Evolutionary conservation across 78 protist genomes (phyloP).

Genomic region (Speleostelium caveatum): DNA sequence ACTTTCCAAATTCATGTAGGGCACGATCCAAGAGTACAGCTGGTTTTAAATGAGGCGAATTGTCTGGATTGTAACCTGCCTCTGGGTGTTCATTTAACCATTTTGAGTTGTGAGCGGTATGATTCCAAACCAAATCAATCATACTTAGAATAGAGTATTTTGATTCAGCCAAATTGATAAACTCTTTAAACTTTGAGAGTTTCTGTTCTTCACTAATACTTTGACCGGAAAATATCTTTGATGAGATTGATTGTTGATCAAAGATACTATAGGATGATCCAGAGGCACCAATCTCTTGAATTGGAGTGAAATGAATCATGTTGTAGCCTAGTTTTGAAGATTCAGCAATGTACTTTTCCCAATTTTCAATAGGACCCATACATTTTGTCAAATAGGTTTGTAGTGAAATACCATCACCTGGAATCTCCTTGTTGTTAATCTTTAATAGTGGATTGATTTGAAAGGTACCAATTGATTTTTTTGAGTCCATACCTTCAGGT

Average conservation of each 20-base stretch:
- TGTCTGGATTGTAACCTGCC: constrained; percentile 88
- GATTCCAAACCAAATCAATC: constrained; percentile 94
- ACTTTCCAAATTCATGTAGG: constrained; percentile 24
- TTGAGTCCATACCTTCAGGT: not conserved
- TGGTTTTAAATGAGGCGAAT: constrained; percentile 85
- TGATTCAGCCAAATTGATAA: not conserved
- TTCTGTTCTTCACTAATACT: constrained; percentile 18
- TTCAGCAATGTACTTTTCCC: constrained; percentile 69
- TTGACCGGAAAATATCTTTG: not conserved
- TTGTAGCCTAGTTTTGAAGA: constrained; percentile 84
- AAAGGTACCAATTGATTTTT: constrained; percentile 23
- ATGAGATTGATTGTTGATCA: constrained; percentile 85
- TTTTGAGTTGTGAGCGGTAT: constrained; percentile 87
- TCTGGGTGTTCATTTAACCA: constrained; percentile 96
- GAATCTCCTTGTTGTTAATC: constrained; percentile 20
- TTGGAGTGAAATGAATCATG: constrained; percentile 93
- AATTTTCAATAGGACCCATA: constrained; percentile 82
- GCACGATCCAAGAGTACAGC: constrained; percentile 91
- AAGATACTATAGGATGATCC: constrained; percentile 84
- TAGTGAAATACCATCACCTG: constrained; percentile 56
- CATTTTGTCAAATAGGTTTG: constrained; percentile 89
- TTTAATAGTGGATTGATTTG: constrained; percentile 46
- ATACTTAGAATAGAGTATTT: constrained; percentile 53
- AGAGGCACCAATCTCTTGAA: constrained; percentile 87
- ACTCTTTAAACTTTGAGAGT: constrained; percentile 11